Evolutionary conservation across 345 rosid genomes (phyloP).

Genomic region (Psidium friedrichsthalianum): DNA sequence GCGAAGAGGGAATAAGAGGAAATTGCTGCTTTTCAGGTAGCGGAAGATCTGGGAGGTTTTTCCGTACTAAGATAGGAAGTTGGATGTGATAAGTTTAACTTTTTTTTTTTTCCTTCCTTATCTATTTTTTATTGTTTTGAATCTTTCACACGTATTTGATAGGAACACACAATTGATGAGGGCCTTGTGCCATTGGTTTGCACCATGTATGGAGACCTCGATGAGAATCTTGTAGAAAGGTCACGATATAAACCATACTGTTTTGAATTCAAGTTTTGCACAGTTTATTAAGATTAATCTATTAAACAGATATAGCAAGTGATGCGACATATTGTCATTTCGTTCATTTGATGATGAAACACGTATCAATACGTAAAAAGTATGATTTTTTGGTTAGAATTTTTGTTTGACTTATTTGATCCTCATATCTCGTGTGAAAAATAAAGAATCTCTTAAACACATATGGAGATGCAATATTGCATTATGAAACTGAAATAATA

Average conservation of each 20-base stretch:
- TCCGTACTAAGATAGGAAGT: not conserved
- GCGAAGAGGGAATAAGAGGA: not conserved
- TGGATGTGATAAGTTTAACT: not conserved
- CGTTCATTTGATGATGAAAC: not conserved
- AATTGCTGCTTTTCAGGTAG: not conserved
- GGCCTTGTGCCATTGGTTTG: not conserved
- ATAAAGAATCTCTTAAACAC: not conserved
- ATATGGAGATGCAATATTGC: not conserved
- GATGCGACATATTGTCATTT: not conserved
- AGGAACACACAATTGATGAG: not conserved
- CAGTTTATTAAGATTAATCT: not conserved
- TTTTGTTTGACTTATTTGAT: too few species aligned
- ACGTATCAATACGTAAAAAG: not conserved
- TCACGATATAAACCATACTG: not conserved
- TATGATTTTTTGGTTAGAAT: not conserved
- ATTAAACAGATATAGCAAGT: not conserved
- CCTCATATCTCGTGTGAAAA: not conserved
- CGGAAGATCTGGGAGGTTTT: not conserved
- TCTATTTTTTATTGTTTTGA: not conserved
- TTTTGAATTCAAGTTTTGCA: not conserved
- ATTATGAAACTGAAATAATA: not conserved
- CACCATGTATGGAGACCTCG: not conserved
- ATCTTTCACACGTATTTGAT: not conserved
- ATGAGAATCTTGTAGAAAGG: not conserved
- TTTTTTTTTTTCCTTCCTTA: not conserved